Conservation (phyloP, 75 land plant genomes). For the Sequoia sempervirens region DNA sequence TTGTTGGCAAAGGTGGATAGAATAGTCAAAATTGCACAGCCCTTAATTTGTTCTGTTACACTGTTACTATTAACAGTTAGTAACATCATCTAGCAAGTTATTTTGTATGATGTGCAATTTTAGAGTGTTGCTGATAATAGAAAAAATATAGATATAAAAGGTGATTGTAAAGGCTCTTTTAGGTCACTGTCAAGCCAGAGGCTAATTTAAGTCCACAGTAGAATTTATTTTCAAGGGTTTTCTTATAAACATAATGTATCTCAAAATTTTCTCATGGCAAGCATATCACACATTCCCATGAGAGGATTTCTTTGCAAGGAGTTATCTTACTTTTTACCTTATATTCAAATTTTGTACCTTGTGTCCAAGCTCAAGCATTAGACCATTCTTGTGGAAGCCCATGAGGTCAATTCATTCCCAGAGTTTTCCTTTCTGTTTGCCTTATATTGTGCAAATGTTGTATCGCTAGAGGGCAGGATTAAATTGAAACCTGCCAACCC, state of each 20-base stretch:
- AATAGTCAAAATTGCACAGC: too few relatives aligned
- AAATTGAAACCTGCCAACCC: not conserved
- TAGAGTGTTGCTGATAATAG: not conserved
- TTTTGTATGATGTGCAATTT: too few relatives aligned
- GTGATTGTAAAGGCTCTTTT: not conserved
- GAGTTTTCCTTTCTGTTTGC: not conserved
- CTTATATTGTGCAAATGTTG: not conserved
- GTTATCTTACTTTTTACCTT: not conserved
- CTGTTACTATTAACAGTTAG: not conserved
- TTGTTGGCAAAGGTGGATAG: too few relatives aligned
- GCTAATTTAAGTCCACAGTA: not conserved
- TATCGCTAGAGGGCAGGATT: not conserved
- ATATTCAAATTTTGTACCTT: not conserved
- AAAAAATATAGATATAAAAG: not conserved
- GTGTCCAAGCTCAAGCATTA: too few relatives aligned
- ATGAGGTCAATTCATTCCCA: not conserved
- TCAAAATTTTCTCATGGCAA: too few relatives aligned
- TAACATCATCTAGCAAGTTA: not conserved
- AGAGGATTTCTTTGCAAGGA: not conserved
- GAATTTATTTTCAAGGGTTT: not conserved
- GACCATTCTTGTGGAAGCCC: not conserved
- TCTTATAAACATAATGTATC: not conserved
- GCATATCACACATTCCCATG: too few relatives aligned
- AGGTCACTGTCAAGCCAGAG: not conserved
- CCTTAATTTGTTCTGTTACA: too few relatives aligned